These are phyloP conservation scores for Lentinula detonsa DNA, from an alignment of 768 basidiomycete genomes.

Conservation along the genomic window DNA sequence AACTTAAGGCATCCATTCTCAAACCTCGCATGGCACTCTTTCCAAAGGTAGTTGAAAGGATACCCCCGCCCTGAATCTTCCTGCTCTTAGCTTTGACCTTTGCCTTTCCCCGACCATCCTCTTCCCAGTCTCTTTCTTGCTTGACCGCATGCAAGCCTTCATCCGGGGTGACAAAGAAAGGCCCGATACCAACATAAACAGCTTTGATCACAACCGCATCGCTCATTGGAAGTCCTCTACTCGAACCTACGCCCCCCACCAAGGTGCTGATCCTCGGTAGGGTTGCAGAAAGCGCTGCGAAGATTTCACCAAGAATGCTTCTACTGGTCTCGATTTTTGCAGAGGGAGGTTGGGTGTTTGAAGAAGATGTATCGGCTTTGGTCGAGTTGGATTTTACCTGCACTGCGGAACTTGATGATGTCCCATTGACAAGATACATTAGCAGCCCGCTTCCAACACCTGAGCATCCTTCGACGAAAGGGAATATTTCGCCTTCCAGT, in stretches of 20 bases:
- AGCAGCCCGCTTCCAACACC: slow-evolving; percentile 36
- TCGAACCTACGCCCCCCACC: slow-evolving; percentile 61
- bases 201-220: slow-evolving; percentile 89
- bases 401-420: slow-evolving; percentile 17
- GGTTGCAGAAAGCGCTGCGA: slow-evolving; percentile 65
- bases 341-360: background rate
- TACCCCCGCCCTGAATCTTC: slow-evolving; percentile 43
- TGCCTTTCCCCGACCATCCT: slow-evolving; percentile 31
- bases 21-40: slow-evolving; percentile 78
- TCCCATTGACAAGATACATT: slow-evolving; percentile 42
- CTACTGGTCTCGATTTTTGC: slow-evolving; percentile 28
- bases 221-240: slow-evolving; percentile 53
- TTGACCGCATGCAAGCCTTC: slow-evolving; percentile 46
- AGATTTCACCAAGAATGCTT: slow-evolving; percentile 57
- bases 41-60: slow-evolving; percentile 61
- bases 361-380: slow-evolving; percentile 2
- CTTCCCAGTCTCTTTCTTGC: slow-evolving; percentile 50
- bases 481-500: slow-evolving; percentile 75
- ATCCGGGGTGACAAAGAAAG: slow-evolving; percentile 84
- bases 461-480: slow-evolving; percentile 70
- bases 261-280: slow-evolving; percentile 73
- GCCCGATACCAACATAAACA: slow-evolving; percentile 90
- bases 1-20: slow-evolving; percentile 72
- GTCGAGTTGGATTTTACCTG: background rate
- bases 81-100: slow-evolving; percentile 39